Base-by-base conservation (phyloP, 306 rosid genomes). In the Alnus rubra region DNA sequence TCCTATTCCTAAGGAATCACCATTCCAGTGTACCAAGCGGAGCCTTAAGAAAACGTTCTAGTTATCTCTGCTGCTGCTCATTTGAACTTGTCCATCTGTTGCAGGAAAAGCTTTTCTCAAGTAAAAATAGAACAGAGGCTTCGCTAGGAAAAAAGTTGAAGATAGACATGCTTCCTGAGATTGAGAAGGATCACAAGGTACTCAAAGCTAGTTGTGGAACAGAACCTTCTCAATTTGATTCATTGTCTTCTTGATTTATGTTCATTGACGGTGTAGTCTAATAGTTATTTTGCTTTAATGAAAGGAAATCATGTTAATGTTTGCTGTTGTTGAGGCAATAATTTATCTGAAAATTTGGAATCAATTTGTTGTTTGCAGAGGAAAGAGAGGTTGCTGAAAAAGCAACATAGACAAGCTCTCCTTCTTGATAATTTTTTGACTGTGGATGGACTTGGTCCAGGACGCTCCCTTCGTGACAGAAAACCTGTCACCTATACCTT, bases 111-210 rank as follows among this genome's bases (percentile, higher is more conserved):
- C 99, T 96, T 84, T 96, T 93, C 82, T 74, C 92, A 14, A 93
- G 99, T 89, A 90, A 87, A 84, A 96, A 88, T 82, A 89, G 98
- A 81, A 85, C 97, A 31, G 99, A 96, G 89, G 88, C 82, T 79
- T 92, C 94, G 18, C 78, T 96, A 42, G 99, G 98, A 59, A 96
- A 96, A 89, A 93, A 86, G 87, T 84, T 96, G 86, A 96, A 90
- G 89, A 90, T 84, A 53, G 98, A 93, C 91, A 90, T 96, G 97
- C 97, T 96, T 84, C 94, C 97, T 51, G 99, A 96, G 90, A 89
- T 96, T 79, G 99, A 96, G 89, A 96, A 89, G 86, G 98, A 86
- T 82, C 99, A 93, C 55, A 96, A 96, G 99, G 99, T 96, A 89
- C 71, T 50, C 15, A 53, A 56, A 70, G 8, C n/a, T 67, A 44